Conservation (phyloP, 1,139 yeast species). For the Hanseniaspora gamundiae region DNA sequence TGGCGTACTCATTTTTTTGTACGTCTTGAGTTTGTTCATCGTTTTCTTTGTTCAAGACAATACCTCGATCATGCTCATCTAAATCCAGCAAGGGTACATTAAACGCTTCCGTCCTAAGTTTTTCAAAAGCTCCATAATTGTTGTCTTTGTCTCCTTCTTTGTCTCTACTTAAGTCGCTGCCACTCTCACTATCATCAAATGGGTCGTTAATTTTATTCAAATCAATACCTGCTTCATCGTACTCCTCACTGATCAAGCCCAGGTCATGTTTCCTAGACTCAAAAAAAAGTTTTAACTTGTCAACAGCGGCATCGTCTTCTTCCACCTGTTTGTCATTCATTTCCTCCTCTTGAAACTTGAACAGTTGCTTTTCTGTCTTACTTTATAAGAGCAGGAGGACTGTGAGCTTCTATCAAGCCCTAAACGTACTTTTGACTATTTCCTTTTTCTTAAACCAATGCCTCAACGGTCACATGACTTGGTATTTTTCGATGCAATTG, state of each 20-base stretch:
- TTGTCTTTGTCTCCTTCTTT: background rate
- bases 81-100: background rate
- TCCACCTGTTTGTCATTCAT: background rate
- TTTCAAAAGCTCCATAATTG: background rate
- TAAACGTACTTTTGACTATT: too few species aligned
- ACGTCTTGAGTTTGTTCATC: background rate
- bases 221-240: background rate
- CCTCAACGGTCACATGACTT: too few species aligned
- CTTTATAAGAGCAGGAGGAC: conserved; percentile 19
- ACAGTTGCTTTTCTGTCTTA: conserved; percentile 16
- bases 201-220: conserved; percentile 13
- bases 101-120: background rate
- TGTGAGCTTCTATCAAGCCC: conserved; percentile 17
- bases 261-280: background rate
- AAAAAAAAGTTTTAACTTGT: background rate
- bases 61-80: background rate
- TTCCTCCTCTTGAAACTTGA: too few species aligned
- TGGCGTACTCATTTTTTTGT: background rate
- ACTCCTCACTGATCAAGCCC: background rate
- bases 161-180: too few species aligned
- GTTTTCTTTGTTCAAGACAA: background rate
- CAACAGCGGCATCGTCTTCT: background rate
- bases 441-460: too few species aligned
- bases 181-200: background rate
- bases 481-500: too few species aligned